These are phyloP conservation scores for Quercus aquifolioides DNA, from an alignment of 306 rosid genomes.

Conservation along the genomic window DNA sequence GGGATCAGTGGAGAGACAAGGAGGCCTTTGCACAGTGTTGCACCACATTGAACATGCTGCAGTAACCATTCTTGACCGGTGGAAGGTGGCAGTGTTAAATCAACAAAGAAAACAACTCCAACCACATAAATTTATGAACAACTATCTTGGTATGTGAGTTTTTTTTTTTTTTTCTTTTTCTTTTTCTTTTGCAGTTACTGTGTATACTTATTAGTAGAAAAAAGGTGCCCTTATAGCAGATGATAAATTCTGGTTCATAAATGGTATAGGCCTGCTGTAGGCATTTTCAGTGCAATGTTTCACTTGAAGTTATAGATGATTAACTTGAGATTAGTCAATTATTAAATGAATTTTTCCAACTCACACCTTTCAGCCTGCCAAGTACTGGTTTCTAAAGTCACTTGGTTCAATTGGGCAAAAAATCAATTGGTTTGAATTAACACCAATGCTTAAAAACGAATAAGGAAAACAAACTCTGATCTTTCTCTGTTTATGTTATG, in stretches of 20 bases:
- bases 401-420: neutral
- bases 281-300: neutral
- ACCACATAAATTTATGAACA: constrained; percentile 79
- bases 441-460: neutral
- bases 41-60: constrained; percentile 93
- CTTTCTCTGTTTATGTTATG: neutral
- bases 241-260: constrained; percentile 11
- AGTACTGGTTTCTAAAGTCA: neutral
- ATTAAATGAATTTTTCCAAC: neutral
- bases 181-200: neutral
- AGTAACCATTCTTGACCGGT: constrained; percentile 94
- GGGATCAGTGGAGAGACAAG: constrained; percentile 97
- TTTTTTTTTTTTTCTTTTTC: constrained; percentile 9
- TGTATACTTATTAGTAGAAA: neutral
- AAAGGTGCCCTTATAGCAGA: constrained; percentile 8
- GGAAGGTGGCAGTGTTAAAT: constrained; percentile 73
- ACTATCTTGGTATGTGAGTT: constrained; percentile 80
- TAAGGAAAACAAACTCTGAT: neutral
- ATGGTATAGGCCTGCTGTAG: neutral
- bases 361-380: neutral
- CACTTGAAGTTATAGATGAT: neutral
- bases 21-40: constrained; percentile 91
- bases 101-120: constrained; percentile 66
- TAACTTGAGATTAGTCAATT: neutral
- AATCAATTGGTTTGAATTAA: neutral